Conservation (phyloP, 495 filamentous ascomycete species). For the Aspergillus baeticus region DNA sequence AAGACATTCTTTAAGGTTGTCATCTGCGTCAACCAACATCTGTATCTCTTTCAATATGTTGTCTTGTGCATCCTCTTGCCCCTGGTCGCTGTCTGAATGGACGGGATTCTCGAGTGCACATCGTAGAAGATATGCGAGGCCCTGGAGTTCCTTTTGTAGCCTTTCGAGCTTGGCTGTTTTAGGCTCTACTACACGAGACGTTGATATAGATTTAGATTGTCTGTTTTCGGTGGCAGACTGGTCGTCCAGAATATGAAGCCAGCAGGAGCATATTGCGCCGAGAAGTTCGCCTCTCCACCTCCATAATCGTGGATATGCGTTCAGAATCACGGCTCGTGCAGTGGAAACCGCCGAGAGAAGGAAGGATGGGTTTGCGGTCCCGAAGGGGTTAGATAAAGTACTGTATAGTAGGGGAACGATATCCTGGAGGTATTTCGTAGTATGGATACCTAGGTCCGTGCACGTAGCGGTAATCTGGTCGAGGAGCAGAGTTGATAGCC, state of each 20-base stretch:
- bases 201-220: background rate
- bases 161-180: constrained; percentile 13
- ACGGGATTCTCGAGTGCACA: constrained; percentile 34
- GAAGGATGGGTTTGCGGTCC: constrained; percentile 52
- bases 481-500: constrained; percentile 56
- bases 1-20: constrained; percentile 30
- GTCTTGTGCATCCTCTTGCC: constrained; percentile 25
- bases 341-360: constrained; percentile 53
- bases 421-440: constrained; percentile 73
- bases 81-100: constrained; percentile 13
- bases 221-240: background rate
- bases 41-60: constrained; percentile 31
- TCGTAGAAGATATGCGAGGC: constrained; percentile 35
- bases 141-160: constrained; percentile 49
- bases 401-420: constrained; percentile 65
- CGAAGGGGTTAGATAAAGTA: constrained; percentile 71
- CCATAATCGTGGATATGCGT: constrained; percentile 71
- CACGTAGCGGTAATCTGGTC: constrained; percentile 52
- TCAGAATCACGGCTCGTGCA: constrained; percentile 59
- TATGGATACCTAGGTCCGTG: constrained; percentile 61
- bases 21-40: constrained; percentile 37
- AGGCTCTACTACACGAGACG: background rate
- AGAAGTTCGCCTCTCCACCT: constrained; percentile 68
- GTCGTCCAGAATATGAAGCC: constrained; percentile 58
- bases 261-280: constrained; percentile 61